phyloP scores from a whole-genome alignment of 2,329 filamentous ascomycete species.

The Sphaerulina musiva region DNA sequence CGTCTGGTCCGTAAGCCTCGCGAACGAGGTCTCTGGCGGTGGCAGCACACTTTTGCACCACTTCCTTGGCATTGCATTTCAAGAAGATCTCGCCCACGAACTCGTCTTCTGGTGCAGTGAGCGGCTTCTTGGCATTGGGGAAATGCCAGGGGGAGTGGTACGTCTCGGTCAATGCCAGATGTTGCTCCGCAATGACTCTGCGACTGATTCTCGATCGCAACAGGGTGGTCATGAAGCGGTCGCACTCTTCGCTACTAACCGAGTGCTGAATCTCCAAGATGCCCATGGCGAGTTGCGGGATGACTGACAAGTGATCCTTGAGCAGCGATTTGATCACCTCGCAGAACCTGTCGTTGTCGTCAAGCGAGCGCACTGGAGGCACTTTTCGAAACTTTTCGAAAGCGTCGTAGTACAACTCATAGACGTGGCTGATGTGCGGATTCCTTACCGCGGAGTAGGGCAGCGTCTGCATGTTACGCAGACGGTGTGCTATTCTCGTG shows the following conservation, averaged over 20 bases:
- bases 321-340: conserved; percentile 71
- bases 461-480: conserved; percentile 93
- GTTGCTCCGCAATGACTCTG: conserved; percentile 94
- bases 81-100: conserved; percentile 95
- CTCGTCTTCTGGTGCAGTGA: conserved; percentile 59
- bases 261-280: conserved; percentile 82
- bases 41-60: conserved; percentile 74
- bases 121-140: conserved; percentile 62
- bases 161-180: conserved; percentile 88
- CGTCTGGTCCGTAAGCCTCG: conserved; percentile 65
- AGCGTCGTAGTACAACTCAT: conserved; percentile 94
- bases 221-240: conserved; percentile 92
- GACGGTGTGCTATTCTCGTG: conserved; percentile 79
- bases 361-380: conserved; percentile 72
- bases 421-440: conserved; percentile 84
- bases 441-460: conserved; percentile 97
- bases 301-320: conserved; percentile 83
- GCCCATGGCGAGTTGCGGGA: conserved; percentile 89
- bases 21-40: conserved; percentile 68
- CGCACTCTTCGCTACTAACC: conserved; percentile 73
- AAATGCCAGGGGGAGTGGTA: conserved; percentile 89
- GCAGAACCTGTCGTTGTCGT: conserved; percentile 87
- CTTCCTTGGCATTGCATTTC: conserved; percentile 82
- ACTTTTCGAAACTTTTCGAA: conserved; percentile 85
- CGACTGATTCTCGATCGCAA: conserved; percentile 87